Conservation (phyloP, 2,329 filamentous ascomycete genomes). For the Colletotrichum magnum region DNA sequence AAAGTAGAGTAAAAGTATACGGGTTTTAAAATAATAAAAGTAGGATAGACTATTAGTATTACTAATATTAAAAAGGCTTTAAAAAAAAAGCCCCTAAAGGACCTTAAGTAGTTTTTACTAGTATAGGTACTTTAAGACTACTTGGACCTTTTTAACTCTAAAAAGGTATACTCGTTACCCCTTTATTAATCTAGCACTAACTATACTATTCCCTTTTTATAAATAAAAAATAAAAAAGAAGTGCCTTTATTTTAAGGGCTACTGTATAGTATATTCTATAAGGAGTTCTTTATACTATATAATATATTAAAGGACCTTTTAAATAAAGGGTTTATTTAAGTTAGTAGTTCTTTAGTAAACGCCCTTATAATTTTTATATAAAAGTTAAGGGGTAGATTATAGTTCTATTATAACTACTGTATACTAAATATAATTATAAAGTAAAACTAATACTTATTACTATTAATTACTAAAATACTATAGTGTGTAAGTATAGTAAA, state of each 20-base stretch:
- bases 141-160: background rate
- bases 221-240: slow-evolving; percentile 33
- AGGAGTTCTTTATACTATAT: background rate
- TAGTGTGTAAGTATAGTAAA: background rate
- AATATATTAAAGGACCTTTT: background rate
- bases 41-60: slow-evolving; percentile 36
- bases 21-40: slow-evolving; percentile 24
- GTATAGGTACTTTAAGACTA: background rate
- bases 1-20: slow-evolving; percentile 47
- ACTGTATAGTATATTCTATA: background rate
- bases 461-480: background rate
- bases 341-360: background rate
- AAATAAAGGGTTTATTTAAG: slow-evolving; percentile 35
- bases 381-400: background rate
- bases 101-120: background rate
- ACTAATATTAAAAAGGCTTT: background rate
- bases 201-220: background rate
- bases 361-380: background rate
- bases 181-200: background rate
- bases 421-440: background rate
- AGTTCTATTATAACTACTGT: background rate
- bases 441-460: background rate
- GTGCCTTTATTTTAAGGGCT: background rate
- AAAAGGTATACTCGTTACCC: background rate
- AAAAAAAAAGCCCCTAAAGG: background rate